These are phyloP conservation scores for Mortierella sp. DNA, from an alignment of 371 early-diverging fungal species.

Conservation along the genomic window DNA sequence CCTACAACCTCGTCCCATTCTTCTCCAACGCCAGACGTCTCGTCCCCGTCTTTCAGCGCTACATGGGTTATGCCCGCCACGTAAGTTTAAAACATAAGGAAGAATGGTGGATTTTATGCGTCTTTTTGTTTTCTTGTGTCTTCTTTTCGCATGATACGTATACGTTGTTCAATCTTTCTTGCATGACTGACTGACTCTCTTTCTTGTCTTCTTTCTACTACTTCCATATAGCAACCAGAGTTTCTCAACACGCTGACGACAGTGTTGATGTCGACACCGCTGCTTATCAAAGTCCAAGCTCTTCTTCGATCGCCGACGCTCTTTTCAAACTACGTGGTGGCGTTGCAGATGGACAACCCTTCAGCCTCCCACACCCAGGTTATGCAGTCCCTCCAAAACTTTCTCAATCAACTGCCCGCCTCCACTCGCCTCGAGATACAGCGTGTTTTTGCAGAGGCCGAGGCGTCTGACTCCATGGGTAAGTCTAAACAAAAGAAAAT, in stretches of 20 bases:
- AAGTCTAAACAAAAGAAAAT: neutral
- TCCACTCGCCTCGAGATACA: conserved; percentile 45
- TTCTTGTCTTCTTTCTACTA: neutral
- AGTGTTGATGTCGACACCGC: conserved; percentile 42
- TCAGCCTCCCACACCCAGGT: conserved; percentile 59
- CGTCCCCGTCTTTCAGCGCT: conserved; percentile 39
- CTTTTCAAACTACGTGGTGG: conserved; percentile 44
- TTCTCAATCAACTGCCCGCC: conserved; percentile 42
- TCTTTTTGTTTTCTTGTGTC: neutral
- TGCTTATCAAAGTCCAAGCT: conserved; percentile 44
- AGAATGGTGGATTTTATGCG: neutral
- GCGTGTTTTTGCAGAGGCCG: conserved; percentile 57
- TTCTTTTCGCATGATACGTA: neutral
- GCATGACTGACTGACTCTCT: neutral
- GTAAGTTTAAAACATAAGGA: conserved; percentile 7
- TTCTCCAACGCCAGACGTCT: conserved; percentile 38
- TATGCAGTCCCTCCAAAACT: conserved; percentile 56
- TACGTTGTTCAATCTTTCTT: neutral
- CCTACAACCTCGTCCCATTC: conserved; percentile 36
- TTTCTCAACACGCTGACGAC: conserved; percentile 45
- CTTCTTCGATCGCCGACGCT: conserved; percentile 24
- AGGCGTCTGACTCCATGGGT: conserved; percentile 57
- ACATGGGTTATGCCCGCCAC: conserved; percentile 21
- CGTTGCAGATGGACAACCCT: conserved; percentile 57
- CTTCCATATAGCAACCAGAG: conserved; percentile 26